phyloP scores from a whole-genome alignment of 805 yeast genomes.

The Candida easanensis region DNA sequence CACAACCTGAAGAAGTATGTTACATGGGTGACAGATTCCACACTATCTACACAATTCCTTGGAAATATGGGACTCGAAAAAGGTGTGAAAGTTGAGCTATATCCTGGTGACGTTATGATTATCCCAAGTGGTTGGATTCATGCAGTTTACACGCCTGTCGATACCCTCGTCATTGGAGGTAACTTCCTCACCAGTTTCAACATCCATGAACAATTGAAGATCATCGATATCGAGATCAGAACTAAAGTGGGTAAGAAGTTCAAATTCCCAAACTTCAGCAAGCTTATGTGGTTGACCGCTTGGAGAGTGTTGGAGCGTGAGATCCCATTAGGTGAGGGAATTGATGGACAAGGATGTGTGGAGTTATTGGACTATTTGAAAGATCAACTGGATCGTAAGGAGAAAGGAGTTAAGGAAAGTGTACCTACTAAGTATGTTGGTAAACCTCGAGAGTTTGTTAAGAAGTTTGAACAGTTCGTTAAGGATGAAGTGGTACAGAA shows the following conservation, averaged over 20 bases:
- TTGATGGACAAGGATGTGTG: conserved; percentile 8
- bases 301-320: conserved; percentile 10
- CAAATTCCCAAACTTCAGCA: conserved; percentile 74
- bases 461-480: conserved; percentile 7
- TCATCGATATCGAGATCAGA: conserved; percentile 57
- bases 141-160: conserved; percentile 79
- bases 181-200: conserved; percentile 71
- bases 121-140: conserved; percentile 95
- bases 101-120: conserved; percentile 69
- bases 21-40: conserved; percentile 67
- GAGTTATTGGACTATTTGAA: conserved; percentile 11
- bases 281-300: conserved; percentile 67
- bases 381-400: conserved; percentile 3
- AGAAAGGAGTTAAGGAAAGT: conserved; percentile 6
- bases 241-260: conserved; percentile 76
- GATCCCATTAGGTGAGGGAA: conserved; percentile 3
- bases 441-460: conserved; percentile 7
- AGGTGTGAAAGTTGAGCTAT: conserved; percentile 54
- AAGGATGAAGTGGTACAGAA: background rate
- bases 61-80: conserved; percentile 45
- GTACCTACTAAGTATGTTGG: conserved; percentile 16
- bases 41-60: conserved; percentile 64
- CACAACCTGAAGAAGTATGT: conserved; percentile 59
- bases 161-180: conserved; percentile 84
- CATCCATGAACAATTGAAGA: conserved; percentile 52